Evolutionary conservation across 2,329 filamentous ascomycete genomes (phyloP).

Genomic region (Fusarium sororula): DNA sequence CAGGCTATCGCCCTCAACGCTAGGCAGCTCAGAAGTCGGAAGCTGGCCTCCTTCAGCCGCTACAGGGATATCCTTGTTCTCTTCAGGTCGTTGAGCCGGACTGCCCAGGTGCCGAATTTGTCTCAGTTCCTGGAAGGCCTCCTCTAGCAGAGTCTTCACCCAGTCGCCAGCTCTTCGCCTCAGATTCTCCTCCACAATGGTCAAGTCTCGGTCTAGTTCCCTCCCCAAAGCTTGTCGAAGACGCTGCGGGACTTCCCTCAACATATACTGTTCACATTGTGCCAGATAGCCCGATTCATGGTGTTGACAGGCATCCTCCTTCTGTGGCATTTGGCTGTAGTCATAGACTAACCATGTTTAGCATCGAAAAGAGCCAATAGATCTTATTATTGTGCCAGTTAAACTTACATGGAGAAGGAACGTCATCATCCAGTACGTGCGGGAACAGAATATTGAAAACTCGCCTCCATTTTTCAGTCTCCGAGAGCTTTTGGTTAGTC

Average conservation of each 20-base stretch:
- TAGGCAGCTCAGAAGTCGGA: background rate
- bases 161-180: background rate
- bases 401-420: background rate
- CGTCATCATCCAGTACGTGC: background rate
- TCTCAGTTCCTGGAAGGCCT: background rate
- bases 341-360: background rate
- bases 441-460: background rate
- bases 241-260: background rate
- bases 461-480: background rate
- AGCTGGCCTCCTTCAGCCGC: background rate
- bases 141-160: background rate
- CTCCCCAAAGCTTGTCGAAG: background rate
- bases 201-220: background rate
- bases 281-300: background rate
- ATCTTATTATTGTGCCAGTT: rapidly evolving
- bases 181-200: background rate
- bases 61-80: too few species aligned
- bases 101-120: background rate
- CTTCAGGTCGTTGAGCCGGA: background rate
- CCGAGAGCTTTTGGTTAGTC: background rate
- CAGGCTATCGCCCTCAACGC: background rate
- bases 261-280: background rate
- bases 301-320: background rate
- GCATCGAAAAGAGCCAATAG: background rate
- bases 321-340: background rate